phyloP scores from a whole-genome alignment of 1,284 basidiomycete species.

The Tremellales sp. region DNA sequence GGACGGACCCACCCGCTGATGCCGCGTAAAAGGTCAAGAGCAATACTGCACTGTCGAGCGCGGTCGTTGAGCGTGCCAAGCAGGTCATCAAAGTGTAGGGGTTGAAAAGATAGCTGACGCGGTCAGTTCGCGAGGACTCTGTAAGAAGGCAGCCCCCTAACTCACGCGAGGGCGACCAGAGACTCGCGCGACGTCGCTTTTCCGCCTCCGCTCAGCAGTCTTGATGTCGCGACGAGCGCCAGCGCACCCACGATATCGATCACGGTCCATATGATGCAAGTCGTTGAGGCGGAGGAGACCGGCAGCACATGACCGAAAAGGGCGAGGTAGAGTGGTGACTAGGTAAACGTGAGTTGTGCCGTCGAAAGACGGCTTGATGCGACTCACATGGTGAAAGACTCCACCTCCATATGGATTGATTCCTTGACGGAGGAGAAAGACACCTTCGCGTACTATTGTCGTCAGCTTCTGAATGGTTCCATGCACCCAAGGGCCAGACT shows the following conservation, averaged over 20 bases:
- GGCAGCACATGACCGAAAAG: conserved; percentile 65
- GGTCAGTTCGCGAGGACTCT: not conserved
- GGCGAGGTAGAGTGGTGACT: conserved; percentile 79
- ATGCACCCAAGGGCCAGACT: conserved; percentile 10
- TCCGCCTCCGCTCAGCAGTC: no score
- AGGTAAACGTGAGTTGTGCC: conserved; percentile 4
- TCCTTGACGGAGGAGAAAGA: conserved; percentile 67
- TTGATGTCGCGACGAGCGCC: no score
- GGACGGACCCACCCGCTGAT: conserved; percentile 55
- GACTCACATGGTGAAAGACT: conserved; percentile 71
- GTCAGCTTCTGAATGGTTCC: no score
- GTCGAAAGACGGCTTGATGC: no score
- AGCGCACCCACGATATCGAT: not conserved
- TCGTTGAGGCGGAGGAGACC: conserved; percentile 49
- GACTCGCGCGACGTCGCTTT: no score
- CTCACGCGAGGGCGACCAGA: no score
- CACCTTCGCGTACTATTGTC: conserved; percentile 76
- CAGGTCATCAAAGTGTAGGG: conserved; percentile 78
- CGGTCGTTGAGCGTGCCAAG: conserved; percentile 72
- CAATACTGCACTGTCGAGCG: conserved; percentile 68
- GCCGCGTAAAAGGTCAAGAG: conserved; percentile 70
- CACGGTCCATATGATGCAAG: conserved; percentile 65
- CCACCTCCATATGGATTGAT: conserved; percentile 82
- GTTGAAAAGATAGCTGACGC: conserved; percentile 75
- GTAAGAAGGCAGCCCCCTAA: no score